Base-by-base conservation (phyloP, 257 asterid genomes). In the Ajuga chamaepitys region DNA sequence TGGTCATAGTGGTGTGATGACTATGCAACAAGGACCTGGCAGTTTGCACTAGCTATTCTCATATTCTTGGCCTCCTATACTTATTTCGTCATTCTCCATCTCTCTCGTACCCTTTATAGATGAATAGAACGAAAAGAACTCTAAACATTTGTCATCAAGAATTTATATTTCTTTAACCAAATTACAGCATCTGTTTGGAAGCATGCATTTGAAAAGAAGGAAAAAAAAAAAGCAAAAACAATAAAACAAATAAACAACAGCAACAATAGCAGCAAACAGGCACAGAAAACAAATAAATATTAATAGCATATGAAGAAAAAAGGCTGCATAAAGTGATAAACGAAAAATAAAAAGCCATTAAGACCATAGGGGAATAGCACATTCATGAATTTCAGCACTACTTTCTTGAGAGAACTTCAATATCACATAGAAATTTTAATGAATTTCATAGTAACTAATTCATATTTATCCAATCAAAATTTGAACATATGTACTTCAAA, bases 31-130 rank as follows among this genome's bases (percentile, higher is more conserved):
- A 40, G 4, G 40, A 25, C 54, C 38, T 22, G 25, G 54, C 14
- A 10, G 34, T 24, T 24, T 60, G 66, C 68, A 28, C 40, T 45
- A 64, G 47, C 62, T 20, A 40, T 24, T 30, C 57, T 66, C 62
- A 66, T 52, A 56, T 66, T 51, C 28, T 35, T 64, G 54, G 7
- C 17, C 41, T 32, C 32, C 70, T 20, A 48, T 44, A 10, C 11
- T 20, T 20, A 67, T 28, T 20, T 67, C 53, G 35, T 55, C 47
- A 18, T 38, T 18, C 51, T 21, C 50, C 32, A 40, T 38, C 50
- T 17, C 58, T 63, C 58, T 44, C 25, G 5, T 14, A 30, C 10
- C 28, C 62, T n/a, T 55, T 38, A 17, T 30, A 50, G 20, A 63
- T 14, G 21, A 62, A 62, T 46, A 58, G 64, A 46, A 58, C 2